These are phyloP conservation scores for Candida maltosa DNA, from an alignment of 805 yeast species.

Conservation along the genomic window DNA sequence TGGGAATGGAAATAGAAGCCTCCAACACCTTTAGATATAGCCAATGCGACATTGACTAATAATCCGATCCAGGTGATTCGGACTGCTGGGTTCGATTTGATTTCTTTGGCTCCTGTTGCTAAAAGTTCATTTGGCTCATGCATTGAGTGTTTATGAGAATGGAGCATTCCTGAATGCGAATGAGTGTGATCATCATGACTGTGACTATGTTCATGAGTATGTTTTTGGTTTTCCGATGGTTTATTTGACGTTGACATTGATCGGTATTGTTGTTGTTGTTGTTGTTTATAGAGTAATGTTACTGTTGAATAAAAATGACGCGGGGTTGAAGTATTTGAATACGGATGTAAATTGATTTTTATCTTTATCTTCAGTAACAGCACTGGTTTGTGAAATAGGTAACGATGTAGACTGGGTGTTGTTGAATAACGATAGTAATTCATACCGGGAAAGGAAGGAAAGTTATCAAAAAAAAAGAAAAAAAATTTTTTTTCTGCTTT, in stretches of 20 bases:
- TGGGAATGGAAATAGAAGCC: conserved; percentile 93
- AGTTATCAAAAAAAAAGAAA: too few species aligned
- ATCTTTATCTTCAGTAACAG: too few species aligned
- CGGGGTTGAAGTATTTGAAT: too few species aligned
- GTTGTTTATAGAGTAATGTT: not conserved
- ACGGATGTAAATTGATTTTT: too few species aligned
- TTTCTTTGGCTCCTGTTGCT: conserved; percentile 20
- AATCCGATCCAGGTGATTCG: conserved; percentile 92
- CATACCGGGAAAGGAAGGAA: too few species aligned
- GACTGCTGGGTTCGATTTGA: conserved; percentile 71
- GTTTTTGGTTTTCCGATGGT: not conserved
- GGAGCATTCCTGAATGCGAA: conserved; percentile 20
- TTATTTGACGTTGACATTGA: not conserved
- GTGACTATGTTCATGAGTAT: conserved; percentile 1
- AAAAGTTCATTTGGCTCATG: conserved; percentile 44
- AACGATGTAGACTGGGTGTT: too few species aligned
- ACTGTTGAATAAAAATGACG: too few species aligned
- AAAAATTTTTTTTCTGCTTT: too few species aligned
- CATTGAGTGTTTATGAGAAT: conserved; percentile 43
- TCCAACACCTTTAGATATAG: conserved; percentile 80
- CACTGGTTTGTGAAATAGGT: too few species aligned
- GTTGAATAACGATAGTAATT: too few species aligned
- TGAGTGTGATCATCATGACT: conserved; percentile 9
- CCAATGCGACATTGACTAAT: conserved; percentile 80
- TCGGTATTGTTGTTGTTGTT: not conserved